Base-by-base conservation (phyloP, 208 protist species). In the Wallacemonas collosoma region DNA sequence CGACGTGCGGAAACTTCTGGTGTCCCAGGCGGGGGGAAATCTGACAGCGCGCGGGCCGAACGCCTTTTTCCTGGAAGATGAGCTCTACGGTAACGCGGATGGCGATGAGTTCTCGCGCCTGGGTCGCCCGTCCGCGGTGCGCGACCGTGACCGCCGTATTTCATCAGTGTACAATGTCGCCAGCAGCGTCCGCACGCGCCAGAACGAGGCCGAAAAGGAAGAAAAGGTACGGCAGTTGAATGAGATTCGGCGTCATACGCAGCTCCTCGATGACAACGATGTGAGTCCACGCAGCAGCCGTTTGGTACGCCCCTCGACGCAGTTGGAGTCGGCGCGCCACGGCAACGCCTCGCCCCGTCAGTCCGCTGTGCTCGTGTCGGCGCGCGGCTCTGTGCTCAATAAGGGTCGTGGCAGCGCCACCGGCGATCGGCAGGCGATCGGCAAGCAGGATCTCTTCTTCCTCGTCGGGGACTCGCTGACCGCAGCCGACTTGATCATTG, bases 381-480 rank as follows among this genome's bases (percentile, higher is more conserved):
- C 75, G 14, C 72, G 72, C 6, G 68, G 75, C 55, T 71, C 71
- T 39, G 39, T 65, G 38, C 17, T 74, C 61, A 36, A 45, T 56
- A 57, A 17, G 72, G 68, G 40, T 40, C 64, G 47, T 55, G 65
- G 40, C 26, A 57, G 51, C 40, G 66, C 45, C 35, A 36, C 48
- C 12, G 51, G 48, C 26, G 40, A 48, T 47, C 43, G 68, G 4
- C 43, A 43, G 43, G 26, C 8, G 17, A 48, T 41, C 3, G 61
- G 61, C 39, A 68, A 45, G 35, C 57, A 86, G 62, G 73, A 81
- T 71, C 75, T 87, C 4, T 35, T 79, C 39, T 93, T 93, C 73
- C 75, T 93, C 15, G 88, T 93, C 1, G 83, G 86, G 0, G 82
- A 91, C 67, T 90, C 85, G 3, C 81, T 93, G 69, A 93, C 88